phyloP scores from a whole-genome alignment of 106 monocot genomes.

The Dendrobium chrysotoxum region DNA sequence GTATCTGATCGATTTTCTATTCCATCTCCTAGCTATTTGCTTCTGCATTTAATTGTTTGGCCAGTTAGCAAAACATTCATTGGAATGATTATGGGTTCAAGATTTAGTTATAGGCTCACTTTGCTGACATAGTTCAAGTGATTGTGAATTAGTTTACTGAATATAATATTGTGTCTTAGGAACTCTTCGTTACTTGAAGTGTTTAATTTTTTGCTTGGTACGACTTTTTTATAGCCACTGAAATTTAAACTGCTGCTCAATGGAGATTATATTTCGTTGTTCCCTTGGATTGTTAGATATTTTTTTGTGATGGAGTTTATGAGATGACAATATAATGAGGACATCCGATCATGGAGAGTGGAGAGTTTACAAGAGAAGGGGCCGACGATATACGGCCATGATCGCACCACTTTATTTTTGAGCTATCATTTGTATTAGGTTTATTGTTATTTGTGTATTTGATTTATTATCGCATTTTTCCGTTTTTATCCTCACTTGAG shows the following conservation, averaged over 20 bases:
- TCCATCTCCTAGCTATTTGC: not conserved
- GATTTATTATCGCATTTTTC: too few relatives aligned
- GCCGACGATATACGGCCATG: too few relatives aligned
- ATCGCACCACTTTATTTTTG: too few relatives aligned
- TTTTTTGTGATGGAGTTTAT: not conserved
- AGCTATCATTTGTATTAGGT: too few relatives aligned
- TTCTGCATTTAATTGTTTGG: not conserved
- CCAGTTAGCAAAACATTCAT: too few relatives aligned
- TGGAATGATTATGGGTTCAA: too few relatives aligned
- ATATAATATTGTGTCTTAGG: not conserved
- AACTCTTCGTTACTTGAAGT: not conserved
- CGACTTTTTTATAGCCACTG: not conserved
- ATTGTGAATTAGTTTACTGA: not conserved
- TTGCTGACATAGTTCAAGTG: not conserved
- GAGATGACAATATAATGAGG: not conserved
- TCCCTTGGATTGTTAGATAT: not conserved
- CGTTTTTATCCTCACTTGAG: too few relatives aligned
- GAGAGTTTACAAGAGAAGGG: too few relatives aligned
- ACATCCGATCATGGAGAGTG: too few relatives aligned
- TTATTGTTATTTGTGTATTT: too few relatives aligned
- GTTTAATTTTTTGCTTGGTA: not conserved
- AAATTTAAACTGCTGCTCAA: not conserved
- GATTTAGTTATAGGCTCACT: too few relatives aligned
- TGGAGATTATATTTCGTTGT: not conserved
- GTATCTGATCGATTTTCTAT: not conserved